Conservation (phyloP, 106 monocot genomes). For the Dioscorea alata region DNA sequence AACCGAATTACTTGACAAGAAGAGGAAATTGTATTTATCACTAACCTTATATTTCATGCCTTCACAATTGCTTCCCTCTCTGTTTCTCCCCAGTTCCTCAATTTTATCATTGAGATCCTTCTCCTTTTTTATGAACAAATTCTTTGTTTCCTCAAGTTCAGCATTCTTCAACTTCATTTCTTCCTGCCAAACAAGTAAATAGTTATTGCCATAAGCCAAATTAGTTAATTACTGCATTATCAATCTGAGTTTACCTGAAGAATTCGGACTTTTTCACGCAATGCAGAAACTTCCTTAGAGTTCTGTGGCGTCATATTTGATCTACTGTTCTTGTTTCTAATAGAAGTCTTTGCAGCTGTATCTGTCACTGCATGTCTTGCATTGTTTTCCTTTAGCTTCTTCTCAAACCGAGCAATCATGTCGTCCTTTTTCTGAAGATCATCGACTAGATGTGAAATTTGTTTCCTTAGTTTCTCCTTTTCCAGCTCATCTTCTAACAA, state of each 20-base stretch:
- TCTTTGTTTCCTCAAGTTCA: slow-evolving; percentile 4
- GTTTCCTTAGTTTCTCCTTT: slow-evolving; percentile 41
- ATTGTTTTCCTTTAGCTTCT: slow-evolving; percentile 23
- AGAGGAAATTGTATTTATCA: too few species aligned
- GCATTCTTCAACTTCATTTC: slow-evolving; percentile 14
- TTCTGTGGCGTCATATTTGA: neutral
- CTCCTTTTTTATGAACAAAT: slow-evolving; percentile 9
- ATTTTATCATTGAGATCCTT: slow-evolving; percentile 6
- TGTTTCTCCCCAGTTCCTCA: slow-evolving; percentile 7
- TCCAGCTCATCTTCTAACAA: slow-evolving; percentile 36
- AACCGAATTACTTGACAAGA: too few species aligned
- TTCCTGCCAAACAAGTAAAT: slow-evolving; percentile 10
- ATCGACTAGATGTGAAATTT: slow-evolving; percentile 20
- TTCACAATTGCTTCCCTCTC: neutral
- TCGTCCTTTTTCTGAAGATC: slow-evolving; percentile 31
- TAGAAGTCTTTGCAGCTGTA: slow-evolving; percentile 3
- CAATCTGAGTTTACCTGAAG: slow-evolving; percentile 10
- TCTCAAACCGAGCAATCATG: slow-evolving; percentile 18
- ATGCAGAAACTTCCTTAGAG: neutral
- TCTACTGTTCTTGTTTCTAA: slow-evolving; percentile 21
- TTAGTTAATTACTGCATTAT: neutral
- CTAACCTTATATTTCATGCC: too few species aligned
- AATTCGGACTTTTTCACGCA: neutral
- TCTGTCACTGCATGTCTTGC: slow-evolving; percentile 12
- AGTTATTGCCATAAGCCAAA: neutral